These are phyloP conservation scores for Xanthoconium purpureum DNA, from an alignment of 768 basidiomycete species.

Conservation along the genomic window DNA sequence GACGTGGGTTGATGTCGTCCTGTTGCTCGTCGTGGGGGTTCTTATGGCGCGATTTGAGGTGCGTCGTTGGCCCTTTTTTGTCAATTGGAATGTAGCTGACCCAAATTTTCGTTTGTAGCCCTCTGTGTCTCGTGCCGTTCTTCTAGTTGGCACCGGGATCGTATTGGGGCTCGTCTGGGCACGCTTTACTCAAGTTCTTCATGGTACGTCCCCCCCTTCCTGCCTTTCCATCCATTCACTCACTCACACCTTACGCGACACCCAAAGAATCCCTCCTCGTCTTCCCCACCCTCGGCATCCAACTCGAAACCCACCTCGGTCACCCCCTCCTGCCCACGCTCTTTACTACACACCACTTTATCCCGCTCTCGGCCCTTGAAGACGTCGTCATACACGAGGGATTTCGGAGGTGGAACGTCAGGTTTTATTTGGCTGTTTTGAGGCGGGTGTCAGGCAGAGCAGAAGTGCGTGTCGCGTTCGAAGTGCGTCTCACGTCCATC, in stretches of 20 bases:
- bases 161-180: slow-evolving; percentile 29
- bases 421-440: slow-evolving; percentile 61
- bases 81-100: no score
- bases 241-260: not conserved
- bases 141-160: slow-evolving; percentile 8
- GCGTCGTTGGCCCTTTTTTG: not conserved
- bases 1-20: slow-evolving; percentile 39
- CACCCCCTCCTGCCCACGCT: slow-evolving; percentile 37
- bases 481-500: slow-evolving; percentile 38
- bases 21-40: slow-evolving; percentile 15
- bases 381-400: slow-evolving; percentile 77
- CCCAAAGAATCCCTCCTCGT: slow-evolving; percentile 67
- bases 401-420: slow-evolving; percentile 65
- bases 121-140: not conserved
- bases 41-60: not conserved
- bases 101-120: not conserved
- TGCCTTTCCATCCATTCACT: not conserved
- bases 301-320: slow-evolving; percentile 69
- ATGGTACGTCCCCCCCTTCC: slow-evolving; percentile 36
- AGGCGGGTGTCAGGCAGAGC: slow-evolving; percentile 2
- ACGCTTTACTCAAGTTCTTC: slow-evolving; percentile 44
- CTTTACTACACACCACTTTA: slow-evolving; percentile 47
- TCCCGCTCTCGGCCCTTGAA: slow-evolving; percentile 50
- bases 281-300: slow-evolving; percentile 66
- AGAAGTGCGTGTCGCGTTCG: slow-evolving; percentile 53